Percentiles rank a stretch among this genome's conserved stretches.
Conservation (phyloP, 1,284 basidiomycete genomes). For the Trametes pubescens region DNA sequence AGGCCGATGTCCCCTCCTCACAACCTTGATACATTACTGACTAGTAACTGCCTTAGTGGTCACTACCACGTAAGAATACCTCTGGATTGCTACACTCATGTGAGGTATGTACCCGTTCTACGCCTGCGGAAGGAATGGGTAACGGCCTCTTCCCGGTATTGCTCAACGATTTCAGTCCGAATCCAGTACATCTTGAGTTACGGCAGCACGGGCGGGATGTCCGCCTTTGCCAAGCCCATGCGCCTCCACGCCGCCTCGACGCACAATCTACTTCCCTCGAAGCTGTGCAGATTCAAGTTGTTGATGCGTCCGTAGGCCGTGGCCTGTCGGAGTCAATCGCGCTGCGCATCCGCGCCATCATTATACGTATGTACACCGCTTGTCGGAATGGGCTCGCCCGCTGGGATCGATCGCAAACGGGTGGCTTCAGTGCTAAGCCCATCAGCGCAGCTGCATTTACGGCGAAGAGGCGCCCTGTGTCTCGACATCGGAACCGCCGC, state of each 20-base stretch:
- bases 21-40: slow-evolving; percentile 1
- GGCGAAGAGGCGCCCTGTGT: background rate
- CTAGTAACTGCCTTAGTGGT: background rate
- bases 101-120: background rate
- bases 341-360: background rate
- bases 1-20: background rate
- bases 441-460: slow-evolving; percentile 4
- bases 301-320: background rate
- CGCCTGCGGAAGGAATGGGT: too few species aligned
- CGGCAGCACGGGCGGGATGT: background rate
- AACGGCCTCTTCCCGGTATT: too few species aligned
- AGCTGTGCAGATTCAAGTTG: slow-evolving; percentile 5
- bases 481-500: background rate
- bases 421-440: background rate
- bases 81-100: too few species aligned
- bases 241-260: background rate
- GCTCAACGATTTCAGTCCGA: background rate
- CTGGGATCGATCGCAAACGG: slow-evolving; percentile 1
- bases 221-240: background rate
- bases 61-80: too few species aligned
- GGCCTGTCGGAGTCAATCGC: background rate
- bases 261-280: slow-evolving; percentile 5
- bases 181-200: background rate
- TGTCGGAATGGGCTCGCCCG: background rate
- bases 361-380: background rate